Conservation (phyloP, 2,329 filamentous ascomycete species). For the Daldinia sp. region DNA sequence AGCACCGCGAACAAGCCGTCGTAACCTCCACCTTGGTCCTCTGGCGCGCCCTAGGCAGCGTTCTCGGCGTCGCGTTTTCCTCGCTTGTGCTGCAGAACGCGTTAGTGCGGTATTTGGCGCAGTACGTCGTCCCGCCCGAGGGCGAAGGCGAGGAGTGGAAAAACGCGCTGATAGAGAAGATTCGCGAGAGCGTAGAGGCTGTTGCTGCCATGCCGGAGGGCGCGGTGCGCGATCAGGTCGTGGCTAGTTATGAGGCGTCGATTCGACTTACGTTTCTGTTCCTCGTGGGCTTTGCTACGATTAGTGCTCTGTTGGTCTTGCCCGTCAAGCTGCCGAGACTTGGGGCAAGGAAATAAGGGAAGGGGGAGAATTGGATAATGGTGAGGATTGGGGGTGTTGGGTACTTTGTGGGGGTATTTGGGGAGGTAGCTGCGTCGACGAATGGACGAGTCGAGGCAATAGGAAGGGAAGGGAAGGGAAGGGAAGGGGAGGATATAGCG, state of each 20-base stretch:
- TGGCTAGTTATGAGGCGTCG: conserved; percentile 62
- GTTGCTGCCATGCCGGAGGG: conserved; percentile 54
- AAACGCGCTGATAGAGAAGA: conserved; percentile 59
- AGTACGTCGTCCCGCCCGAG: conserved; percentile 56
- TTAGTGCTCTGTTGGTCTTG: conserved; percentile 57
- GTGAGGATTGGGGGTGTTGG: background rate
- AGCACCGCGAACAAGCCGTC: conserved; percentile 70
- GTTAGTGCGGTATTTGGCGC: conserved; percentile 65
- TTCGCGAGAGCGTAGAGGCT: conserved; percentile 63
- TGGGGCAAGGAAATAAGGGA: conserved; percentile 52
- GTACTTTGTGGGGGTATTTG: background rate
- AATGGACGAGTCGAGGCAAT: background rate
- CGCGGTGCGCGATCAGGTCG: conserved; percentile 60
- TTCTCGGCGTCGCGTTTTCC: conserved; percentile 76
- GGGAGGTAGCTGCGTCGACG: background rate
- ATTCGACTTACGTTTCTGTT: conserved; percentile 57
- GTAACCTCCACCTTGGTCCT: conserved; percentile 75
- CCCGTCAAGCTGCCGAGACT: conserved; percentile 64
- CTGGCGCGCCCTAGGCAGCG: conserved; percentile 75
- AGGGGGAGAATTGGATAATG: too few species aligned
- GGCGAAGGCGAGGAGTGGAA: conserved; percentile 59
- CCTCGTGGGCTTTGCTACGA: conserved; percentile 56
- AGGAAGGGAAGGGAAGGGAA: background rate
- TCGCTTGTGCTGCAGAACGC: conserved; percentile 79
- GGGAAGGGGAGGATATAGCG: background rate